Conservation (phyloP, 495 filamentous ascomycete genomes). For the Rusavskia elegans region DNA sequence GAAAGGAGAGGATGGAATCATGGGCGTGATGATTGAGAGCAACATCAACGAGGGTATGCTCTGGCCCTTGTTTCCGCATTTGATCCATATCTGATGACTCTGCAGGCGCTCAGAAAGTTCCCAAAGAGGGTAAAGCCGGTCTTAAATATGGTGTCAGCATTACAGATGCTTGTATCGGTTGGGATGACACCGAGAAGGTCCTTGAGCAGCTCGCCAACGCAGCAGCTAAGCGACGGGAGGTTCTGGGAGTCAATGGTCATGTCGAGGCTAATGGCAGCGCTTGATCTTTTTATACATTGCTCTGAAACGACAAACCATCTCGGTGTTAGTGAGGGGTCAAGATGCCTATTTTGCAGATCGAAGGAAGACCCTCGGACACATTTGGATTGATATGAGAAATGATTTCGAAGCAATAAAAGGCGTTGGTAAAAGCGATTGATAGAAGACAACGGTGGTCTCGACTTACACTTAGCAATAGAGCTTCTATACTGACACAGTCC, state of each 20-base stretch:
- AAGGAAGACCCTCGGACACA: too few species aligned
- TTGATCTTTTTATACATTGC: not conserved
- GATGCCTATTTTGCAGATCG: too few species aligned
- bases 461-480: too few species aligned
- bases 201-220: constrained; percentile 77
- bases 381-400: too few species aligned
- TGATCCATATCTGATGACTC: not conserved
- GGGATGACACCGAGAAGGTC: constrained; percentile 72
- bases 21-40: constrained; percentile 97
- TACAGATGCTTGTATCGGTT: constrained; percentile 94
- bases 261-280: constrained; percentile 12
- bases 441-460: too few species aligned
- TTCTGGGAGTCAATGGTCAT: constrained; percentile 22
- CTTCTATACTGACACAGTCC: too few species aligned
- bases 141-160: constrained; percentile 91
- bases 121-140: constrained; percentile 57
- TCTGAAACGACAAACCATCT: not conserved
- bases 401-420: too few species aligned
- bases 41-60: constrained; percentile 81
- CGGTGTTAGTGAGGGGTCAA: not conserved
- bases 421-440: too few species aligned
- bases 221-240: constrained; percentile 54
- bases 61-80: too few species aligned
- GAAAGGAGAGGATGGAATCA: constrained; percentile 71
- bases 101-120: constrained; percentile 60